These are phyloP conservation scores for Candida incommunis DNA, from an alignment of 805 yeast species.

Conservation along the genomic window DNA sequence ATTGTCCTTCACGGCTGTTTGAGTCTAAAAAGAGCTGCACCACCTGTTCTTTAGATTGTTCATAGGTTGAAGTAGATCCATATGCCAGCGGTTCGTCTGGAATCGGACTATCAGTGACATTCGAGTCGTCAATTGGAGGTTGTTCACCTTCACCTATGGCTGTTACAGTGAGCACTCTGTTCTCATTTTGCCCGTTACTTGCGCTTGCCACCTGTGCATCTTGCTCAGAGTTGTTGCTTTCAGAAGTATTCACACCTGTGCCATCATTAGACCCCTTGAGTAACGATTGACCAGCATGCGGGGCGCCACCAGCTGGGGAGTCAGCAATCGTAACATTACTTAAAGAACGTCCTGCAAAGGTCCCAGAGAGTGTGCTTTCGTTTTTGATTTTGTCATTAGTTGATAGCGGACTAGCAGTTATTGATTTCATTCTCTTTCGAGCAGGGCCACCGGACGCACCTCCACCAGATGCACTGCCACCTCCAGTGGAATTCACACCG, in stretches of 20 bases:
- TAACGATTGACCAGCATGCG: not conserved
- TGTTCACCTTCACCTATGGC: not conserved
- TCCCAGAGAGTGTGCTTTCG: not conserved
- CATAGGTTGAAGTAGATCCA: slow-evolving; percentile 19
- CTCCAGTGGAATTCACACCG: not conserved
- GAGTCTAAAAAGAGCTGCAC: slow-evolving; percentile 37
- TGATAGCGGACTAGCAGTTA: not conserved
- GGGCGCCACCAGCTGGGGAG: not conserved
- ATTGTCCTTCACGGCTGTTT: slow-evolving; percentile 21
- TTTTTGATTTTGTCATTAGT: not conserved
- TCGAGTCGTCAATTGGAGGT: not conserved
- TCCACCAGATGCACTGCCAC: not conserved
- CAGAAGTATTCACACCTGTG: not conserved
- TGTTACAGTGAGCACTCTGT: not conserved
- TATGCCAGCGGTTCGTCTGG: not conserved
- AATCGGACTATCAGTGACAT: not conserved
- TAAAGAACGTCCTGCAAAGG: not conserved
- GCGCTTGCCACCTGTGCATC: not conserved
- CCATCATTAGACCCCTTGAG: not conserved
- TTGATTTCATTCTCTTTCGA: not conserved
- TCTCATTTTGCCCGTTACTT: not conserved
- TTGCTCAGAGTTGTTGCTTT: not conserved
- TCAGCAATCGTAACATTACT: not conserved
- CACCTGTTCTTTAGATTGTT: slow-evolving; percentile 29
- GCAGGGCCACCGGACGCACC: not conserved